Percentiles rank a stretch among this genome's conserved stretches.
These are phyloP conservation scores for Tanacetum coccineum DNA, from an alignment of 129 eudicot genomes.

Conservation along the genomic window DNA sequence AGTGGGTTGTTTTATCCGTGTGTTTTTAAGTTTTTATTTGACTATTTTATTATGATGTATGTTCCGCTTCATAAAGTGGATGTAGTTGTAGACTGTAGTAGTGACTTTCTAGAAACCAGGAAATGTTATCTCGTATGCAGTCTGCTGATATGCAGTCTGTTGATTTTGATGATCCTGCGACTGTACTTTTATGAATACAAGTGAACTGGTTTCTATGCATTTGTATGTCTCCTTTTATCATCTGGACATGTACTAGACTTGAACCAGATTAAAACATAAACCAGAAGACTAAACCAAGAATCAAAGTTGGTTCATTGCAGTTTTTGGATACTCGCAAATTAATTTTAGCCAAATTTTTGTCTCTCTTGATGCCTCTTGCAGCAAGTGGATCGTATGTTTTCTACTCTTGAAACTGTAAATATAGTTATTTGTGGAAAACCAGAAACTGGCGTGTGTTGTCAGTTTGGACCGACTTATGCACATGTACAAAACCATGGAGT, in stretches of 20 bases:
- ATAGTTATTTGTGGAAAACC: no score
- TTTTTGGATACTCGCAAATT: no score
- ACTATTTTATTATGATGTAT: slow-evolving; percentile 14
- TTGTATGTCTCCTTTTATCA: no score
- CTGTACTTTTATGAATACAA: slow-evolving; percentile 17
- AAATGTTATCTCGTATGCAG: neutral
- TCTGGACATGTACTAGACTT: no score
- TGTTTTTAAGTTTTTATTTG: slow-evolving; percentile 12
- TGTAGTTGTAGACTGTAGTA: slow-evolving; percentile 12
- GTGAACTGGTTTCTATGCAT: no score
- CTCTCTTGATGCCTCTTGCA: no score
- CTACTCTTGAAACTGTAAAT: no score
- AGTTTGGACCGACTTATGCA: neutral
- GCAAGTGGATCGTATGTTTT: no score
- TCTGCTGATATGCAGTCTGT: slow-evolving; percentile 11
- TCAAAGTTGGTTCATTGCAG: no score
- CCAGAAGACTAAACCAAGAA: no score
- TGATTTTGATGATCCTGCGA: slow-evolving; percentile 25
- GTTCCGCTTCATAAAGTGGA: slow-evolving; percentile 23
- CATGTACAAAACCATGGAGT: neutral
- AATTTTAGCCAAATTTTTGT: no score
- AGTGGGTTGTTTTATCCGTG: neutral
- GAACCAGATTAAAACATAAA: no score
- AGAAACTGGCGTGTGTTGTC: neutral
- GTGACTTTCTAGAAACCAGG: slow-evolving; percentile 19